Percentiles rank a stretch among this genome's conserved stretches.
Conservation (phyloP, 2,329 filamentous ascomycete species). For the Botryotinia convoluta region DNA sequence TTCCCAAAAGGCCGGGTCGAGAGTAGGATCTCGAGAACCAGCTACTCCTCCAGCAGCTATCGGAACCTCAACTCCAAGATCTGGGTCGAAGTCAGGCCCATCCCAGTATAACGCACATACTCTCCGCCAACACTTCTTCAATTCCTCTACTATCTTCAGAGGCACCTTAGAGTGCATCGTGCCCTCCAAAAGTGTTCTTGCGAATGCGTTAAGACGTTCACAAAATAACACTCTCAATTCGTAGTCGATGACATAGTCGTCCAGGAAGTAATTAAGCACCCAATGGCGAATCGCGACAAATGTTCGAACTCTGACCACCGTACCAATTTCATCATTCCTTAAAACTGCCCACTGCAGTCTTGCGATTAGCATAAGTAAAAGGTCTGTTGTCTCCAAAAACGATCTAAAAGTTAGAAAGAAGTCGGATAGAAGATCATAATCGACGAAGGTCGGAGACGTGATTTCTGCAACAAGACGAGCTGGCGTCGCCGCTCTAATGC, state of each 20-base stretch:
- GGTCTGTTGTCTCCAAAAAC: slow-evolving; percentile 73
- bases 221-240: slow-evolving; percentile 76
- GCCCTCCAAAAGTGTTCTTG: slow-evolving; percentile 52
- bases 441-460: slow-evolving; percentile 90
- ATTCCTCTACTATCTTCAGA: slow-evolving; percentile 83
- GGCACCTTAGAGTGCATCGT: slow-evolving; percentile 49
- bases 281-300: slow-evolving; percentile 96
- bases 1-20: slow-evolving; percentile 56
- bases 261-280: slow-evolving; percentile 96
- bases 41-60: slow-evolving; percentile 74
- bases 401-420: slow-evolving; percentile 95
- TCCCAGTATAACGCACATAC: slow-evolving; percentile 92
- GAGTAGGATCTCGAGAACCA: slow-evolving; percentile 55
- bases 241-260: slow-evolving; percentile 83
- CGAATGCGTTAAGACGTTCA: slow-evolving; percentile 69
- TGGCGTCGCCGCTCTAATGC: slow-evolving; percentile 86
- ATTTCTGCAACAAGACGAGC: slow-evolving; percentile 92
- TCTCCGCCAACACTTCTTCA: slow-evolving; percentile 96
- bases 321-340: slow-evolving; percentile 76
- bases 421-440: slow-evolving; percentile 95
- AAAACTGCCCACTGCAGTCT: slow-evolving; percentile 83
- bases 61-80: slow-evolving; percentile 60
- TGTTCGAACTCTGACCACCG: slow-evolving; percentile 90
- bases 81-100: slow-evolving; percentile 60
- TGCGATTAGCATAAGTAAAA: slow-evolving; percentile 81